A percentile compares a stretch with the other conserved stretches of the same genome.
Conservation (phyloP, 2,329 filamentous ascomycete genomes). For the Penicillium sp. region DNA sequence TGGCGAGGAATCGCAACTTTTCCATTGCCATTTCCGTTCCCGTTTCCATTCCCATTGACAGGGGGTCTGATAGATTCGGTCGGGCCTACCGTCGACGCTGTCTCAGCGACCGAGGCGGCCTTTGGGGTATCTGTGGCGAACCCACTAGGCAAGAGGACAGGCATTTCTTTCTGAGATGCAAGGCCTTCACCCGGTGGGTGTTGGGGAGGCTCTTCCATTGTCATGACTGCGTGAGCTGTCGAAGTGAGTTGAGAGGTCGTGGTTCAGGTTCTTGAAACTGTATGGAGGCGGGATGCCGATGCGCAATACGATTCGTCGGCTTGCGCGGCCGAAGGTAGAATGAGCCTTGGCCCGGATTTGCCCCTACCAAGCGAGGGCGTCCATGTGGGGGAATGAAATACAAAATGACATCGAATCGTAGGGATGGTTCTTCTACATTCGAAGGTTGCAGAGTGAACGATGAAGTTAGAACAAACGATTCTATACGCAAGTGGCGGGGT, state of each 20-base stretch:
- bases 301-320: conserved; percentile 6
- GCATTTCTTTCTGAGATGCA: not conserved
- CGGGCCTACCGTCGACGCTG: conserved; percentile 7
- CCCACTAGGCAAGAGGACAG: not conserved
- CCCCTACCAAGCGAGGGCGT: not conserved
- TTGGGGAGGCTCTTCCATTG: conserved; percentile 11
- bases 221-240: conserved; percentile 11
- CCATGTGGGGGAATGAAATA: conserved; percentile 1
- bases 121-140: not conserved
- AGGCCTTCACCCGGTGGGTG: conserved; percentile 1
- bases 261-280: not conserved
- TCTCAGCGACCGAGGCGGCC: conserved; percentile 9
- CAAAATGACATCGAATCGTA: not conserved
- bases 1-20: conserved; percentile 32
- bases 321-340: not conserved
- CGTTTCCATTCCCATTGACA: not conserved
- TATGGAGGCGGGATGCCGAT: not conserved
- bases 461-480: not conserved
- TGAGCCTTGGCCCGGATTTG: not conserved
- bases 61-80: conserved; percentile 2
- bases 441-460: not conserved
- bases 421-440: too few relatives aligned
- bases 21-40: not conserved
- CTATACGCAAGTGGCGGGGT: not conserved
- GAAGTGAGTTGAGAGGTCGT: not conserved